Conservation (phyloP, 371 early-diverging fungal genomes). For the Syncephalis fuscata region DNA sequence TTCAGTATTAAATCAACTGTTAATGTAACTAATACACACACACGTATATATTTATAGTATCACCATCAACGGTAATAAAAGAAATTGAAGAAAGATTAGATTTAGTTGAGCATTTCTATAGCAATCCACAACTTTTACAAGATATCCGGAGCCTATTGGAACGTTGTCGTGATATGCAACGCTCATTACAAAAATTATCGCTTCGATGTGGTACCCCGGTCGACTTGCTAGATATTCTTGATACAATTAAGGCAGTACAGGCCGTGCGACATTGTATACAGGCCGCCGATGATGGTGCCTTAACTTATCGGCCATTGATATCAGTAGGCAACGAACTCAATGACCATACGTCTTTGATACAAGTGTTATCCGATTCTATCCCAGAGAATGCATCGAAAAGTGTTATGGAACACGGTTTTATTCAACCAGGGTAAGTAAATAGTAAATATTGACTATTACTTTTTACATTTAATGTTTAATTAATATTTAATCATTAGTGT, state of each 20-base stretch:
- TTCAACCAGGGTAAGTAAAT: no score
- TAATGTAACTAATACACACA: no score
- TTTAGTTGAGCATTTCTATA: conserved; percentile 45
- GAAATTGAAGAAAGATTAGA: conserved; percentile 43
- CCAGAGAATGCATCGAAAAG: no score
- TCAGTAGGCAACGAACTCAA: no score
- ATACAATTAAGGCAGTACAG: conserved; percentile 26
- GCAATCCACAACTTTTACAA: conserved; percentile 23
- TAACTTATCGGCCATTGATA: no score
- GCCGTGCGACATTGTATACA: conserved; percentile 15
- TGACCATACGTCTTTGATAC: no score
- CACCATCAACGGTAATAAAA: conserved; percentile 36
- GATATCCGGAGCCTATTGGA: conserved; percentile 26
- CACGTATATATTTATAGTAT: conserved; percentile 11
- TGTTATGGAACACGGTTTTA: no score
- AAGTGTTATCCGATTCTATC: no score
- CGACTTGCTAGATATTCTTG: conserved; percentile 41
- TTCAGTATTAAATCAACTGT: no score
- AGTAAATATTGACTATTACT: no score
- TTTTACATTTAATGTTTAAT: no score
- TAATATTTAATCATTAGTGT: no score
- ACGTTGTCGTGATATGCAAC: conserved; percentile 47
- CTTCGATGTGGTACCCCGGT: conserved; percentile 39
- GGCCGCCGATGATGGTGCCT: background rate
- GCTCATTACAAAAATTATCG: conserved; percentile 49